A percentile compares a stretch with the other conserved stretches of the same genome.
These are phyloP conservation scores for Magnaporthales sp. DNA, from an alignment of 2,329 filamentous ascomycete genomes.

Conservation along the genomic window DNA sequence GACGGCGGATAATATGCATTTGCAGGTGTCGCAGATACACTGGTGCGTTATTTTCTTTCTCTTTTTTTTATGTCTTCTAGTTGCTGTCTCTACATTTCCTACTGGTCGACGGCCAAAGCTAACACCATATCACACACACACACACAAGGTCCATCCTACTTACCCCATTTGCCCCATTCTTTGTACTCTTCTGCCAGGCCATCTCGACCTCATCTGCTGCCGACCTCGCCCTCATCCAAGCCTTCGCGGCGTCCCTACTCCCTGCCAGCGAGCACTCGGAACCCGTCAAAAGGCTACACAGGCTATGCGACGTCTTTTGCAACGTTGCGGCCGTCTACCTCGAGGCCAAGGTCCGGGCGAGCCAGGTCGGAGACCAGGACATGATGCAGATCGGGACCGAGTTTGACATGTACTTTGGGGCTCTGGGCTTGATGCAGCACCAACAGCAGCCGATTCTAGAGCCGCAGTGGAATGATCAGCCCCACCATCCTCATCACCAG, in stretches of 20 bases:
- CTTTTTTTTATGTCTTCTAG: no score
- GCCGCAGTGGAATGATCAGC: no score
- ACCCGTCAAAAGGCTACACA: neutral
- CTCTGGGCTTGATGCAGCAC: neutral
- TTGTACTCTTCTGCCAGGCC: slow-evolving; percentile 32
- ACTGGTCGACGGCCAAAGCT: no score
- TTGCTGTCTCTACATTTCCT: no score
- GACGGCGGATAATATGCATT: neutral
- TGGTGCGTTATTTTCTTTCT: neutral
- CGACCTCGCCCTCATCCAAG: slow-evolving; percentile 68
- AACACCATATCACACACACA: no score
- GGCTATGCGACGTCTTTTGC: slow-evolving; percentile 2
- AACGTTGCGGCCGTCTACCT: slow-evolving; percentile 2
- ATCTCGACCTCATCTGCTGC: slow-evolving; percentile 64
- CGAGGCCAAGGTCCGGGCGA: slow-evolving; percentile 1
- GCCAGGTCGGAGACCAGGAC: neutral
- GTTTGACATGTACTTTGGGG: slow-evolving; percentile 2
- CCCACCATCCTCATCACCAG: neutral
- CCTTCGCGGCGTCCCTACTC: neutral
- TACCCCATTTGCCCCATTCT: slow-evolving; percentile 1
- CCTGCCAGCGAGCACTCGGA: slow-evolving; percentile 1
- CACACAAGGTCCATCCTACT: neutral
- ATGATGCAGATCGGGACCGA: slow-evolving; percentile 2
- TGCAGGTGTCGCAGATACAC: slow-evolving; percentile 1
- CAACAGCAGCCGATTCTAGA: no score